These are phyloP conservation scores for Pseudogymnoascus destructans DNA, from an alignment of 2,329 filamentous ascomycete genomes.

Conservation along the genomic window DNA sequence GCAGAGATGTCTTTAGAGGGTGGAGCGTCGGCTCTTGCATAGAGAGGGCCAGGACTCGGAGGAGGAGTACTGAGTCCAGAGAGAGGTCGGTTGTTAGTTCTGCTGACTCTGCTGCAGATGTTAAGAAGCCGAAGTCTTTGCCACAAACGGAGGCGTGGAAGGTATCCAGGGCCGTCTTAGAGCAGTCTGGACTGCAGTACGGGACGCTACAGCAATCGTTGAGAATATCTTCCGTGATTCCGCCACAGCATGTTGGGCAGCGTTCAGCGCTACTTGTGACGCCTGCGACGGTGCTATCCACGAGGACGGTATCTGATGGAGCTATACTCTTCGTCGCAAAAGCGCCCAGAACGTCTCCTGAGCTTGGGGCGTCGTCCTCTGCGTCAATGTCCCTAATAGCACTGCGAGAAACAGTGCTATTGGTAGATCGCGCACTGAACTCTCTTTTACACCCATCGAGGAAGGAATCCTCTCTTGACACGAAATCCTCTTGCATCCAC, in stretches of 20 bases:
- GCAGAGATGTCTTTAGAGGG: slow-evolving; percentile 22
- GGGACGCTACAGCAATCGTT: slow-evolving; percentile 18
- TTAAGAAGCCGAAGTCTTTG: slow-evolving; percentile 23
- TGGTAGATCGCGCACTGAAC: slow-evolving; percentile 17
- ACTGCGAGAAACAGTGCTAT: slow-evolving; percentile 18
- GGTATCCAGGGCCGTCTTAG: slow-evolving; percentile 18
- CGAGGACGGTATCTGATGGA: slow-evolving; percentile 15
- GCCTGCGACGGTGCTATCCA: slow-evolving; percentile 16
- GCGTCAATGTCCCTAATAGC: slow-evolving; percentile 15
- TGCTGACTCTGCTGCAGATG: slow-evolving; percentile 15
- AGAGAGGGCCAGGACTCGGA: slow-evolving; percentile 22
- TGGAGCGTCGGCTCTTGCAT: slow-evolving; percentile 18
- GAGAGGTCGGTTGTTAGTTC: slow-evolving; percentile 16
- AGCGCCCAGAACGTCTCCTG: slow-evolving; percentile 20
- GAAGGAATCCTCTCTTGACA: slow-evolving; percentile 16
- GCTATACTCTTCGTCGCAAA: slow-evolving; percentile 17
- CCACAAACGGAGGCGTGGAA: slow-evolving; percentile 23
- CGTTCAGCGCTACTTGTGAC: slow-evolving; percentile 14
- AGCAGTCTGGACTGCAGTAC: slow-evolving; percentile 23
- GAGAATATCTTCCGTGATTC: slow-evolving; percentile 13
- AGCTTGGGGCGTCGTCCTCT: slow-evolving; percentile 12
- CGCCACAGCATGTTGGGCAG: slow-evolving; percentile 21
- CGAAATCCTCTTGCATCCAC: slow-evolving; percentile 18
- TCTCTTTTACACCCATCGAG: slow-evolving; percentile 17
- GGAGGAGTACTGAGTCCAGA: slow-evolving; percentile 22